Conservation (phyloP, 164 flowering plant genomes). For the Euptelea pleiosperma region DNA sequence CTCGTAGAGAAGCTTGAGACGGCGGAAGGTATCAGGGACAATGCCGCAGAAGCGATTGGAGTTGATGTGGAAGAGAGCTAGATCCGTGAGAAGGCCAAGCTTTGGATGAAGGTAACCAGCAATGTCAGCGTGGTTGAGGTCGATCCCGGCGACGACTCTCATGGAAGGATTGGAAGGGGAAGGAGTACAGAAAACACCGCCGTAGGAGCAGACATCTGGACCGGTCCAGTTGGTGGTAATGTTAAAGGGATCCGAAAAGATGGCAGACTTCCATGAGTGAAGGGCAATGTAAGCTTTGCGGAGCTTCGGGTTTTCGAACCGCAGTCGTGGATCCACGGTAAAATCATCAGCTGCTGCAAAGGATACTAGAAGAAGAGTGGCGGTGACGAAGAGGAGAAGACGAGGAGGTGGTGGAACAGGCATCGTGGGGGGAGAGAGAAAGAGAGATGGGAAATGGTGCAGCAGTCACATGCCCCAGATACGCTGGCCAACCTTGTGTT, state of each 20-base stretch:
- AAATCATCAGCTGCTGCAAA: no score
- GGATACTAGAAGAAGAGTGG: no score
- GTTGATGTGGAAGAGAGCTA: slow-evolving; percentile 79
- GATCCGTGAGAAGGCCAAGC: slow-evolving; percentile 66
- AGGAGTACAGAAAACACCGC: slow-evolving; percentile 54
- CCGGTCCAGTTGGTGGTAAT: slow-evolving; percentile 66
- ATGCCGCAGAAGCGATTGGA: slow-evolving; percentile 79
- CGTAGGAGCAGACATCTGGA: slow-evolving; percentile 63
- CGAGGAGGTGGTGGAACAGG: no score
- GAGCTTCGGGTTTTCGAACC: slow-evolving; percentile 49
- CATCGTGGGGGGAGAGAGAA: no score
- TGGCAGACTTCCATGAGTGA: slow-evolving; percentile 64
- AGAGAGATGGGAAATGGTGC: no score
- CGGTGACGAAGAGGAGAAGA: no score
- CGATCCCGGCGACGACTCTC: slow-evolving; percentile 63
- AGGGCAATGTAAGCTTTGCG: slow-evolving; percentile 68
- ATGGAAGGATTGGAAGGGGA: slow-evolving; percentile 23
- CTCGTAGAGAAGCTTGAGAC: slow-evolving; percentile 59
- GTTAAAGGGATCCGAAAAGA: slow-evolving; percentile 67
- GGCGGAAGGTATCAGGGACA: slow-evolving; percentile 43
- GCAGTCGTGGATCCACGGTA: slow-evolving; percentile 10
- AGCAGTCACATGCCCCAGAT: no score
- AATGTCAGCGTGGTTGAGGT: slow-evolving; percentile 74
- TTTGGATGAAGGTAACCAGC: slow-evolving; percentile 75
- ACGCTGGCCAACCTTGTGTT: no score